Base-by-base conservation (phyloP, 108 stramenopile species). In the Seminavis robusta region DNA sequence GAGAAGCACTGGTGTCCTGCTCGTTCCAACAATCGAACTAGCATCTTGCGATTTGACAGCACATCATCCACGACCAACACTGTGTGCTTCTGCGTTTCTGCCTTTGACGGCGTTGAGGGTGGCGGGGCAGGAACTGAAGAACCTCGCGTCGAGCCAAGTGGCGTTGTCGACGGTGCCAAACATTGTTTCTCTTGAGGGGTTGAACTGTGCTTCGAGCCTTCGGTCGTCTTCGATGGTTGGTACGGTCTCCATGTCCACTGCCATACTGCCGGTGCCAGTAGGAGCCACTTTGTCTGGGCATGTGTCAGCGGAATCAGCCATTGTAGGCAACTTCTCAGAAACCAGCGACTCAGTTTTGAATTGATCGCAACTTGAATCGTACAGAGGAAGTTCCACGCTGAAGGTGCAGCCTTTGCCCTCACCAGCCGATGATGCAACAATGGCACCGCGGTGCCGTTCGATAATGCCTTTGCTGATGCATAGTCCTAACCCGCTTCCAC, bases 401-500 rank as follows among this genome's bases (percentile, higher is more conserved):
- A n/a, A n/a, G n/a, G n/a, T n/a, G n/a, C n/a, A n/a, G n/a, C n/a
- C n/a, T n/a, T n/a, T n/a, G n/a, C n/a, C n/a, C n/a, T n/a, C n/a
- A n/a, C n/a, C n/a, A n/a, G n/a, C n/a, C n/a, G n/a, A n/a, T n/a
- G n/a, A n/a, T n/a, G n/a, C n/a, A n/a, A n/a, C n/a, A n/a, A n/a
- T n/a, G n/a, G n/a, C n/a, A n/a, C 73, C 73, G 9, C 65, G 16
- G 32, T 79, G 73, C 33, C 57, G 47, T 10, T 61, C 52, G 19
- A 55, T 63, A 28, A 73, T 68, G 41, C 55, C 68, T 30, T 70
- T 70, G 3, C 67, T n/a, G n/a, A n/a, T n/a, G n/a, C n/a, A n/a
- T n/a, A 25, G 20, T 65, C 48, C 57, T 0, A 79, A 42, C 20
- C 78, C 78, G 10, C 74, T 63, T 17, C 78, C 78, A n/a, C 55